Conservation (phyloP, 495 filamentous ascomycete species). For the Glonium stellatum region DNA sequence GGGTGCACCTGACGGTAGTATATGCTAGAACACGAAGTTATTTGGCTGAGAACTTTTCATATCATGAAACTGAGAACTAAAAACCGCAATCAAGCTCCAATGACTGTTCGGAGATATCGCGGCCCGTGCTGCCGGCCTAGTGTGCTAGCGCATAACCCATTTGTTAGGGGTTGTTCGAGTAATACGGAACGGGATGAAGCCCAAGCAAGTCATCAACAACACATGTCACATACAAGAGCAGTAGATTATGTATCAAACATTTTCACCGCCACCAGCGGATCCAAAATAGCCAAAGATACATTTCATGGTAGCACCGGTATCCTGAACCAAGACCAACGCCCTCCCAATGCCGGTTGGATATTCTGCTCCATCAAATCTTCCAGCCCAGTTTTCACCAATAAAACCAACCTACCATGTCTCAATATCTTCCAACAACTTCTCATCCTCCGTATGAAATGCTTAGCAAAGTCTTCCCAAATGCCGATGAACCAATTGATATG, state of each 20-base stretch:
- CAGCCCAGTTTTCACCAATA: not conserved
- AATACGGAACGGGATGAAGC: too few relatives aligned
- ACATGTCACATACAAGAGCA: too few relatives aligned
- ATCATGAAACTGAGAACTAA: too few relatives aligned
- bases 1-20: too few relatives aligned
- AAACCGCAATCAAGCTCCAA: too few relatives aligned
- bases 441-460: not conserved
- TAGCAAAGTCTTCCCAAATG: not conserved
- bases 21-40: too few relatives aligned
- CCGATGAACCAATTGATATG: not conserved
- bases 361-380: not conserved
- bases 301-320: not conserved
- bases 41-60: too few relatives aligned
- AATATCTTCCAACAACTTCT: not conserved
- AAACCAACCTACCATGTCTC: not conserved
- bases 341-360: not conserved
- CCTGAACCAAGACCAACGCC: not conserved
- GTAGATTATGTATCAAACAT: not conserved
- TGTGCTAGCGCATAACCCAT: too few relatives aligned
- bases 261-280: not conserved
- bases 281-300: not conserved
- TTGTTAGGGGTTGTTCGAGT: too few relatives aligned
- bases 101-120: too few relatives aligned
- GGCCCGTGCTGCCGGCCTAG: too few relatives aligned
- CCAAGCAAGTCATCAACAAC: too few relatives aligned